Base-by-base conservation (phyloP, 2,329 filamentous ascomycete species). In the Penicillium vulpinum region DNA sequence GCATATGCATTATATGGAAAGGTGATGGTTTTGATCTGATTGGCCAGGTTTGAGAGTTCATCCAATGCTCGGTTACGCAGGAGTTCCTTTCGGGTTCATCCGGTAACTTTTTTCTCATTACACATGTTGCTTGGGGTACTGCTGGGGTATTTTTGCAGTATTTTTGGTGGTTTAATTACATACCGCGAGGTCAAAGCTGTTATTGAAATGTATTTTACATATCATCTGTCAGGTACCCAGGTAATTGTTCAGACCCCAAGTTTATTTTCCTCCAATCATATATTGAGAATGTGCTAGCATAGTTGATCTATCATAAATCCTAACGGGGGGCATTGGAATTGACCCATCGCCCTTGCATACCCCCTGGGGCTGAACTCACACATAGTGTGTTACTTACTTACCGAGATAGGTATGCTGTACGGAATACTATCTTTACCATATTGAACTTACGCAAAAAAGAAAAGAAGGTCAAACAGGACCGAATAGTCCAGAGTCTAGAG, bases 1-100 rank as follows among this genome's bases (percentile, higher is more conserved):
- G 56, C 44, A 54, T 38, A 29, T 57, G 28, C 38, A 43, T n/a
- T 28, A 35, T 18, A 28, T n/a, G n/a, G n/a, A n/a, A n/a, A n/a
- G n/a, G n/a, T n/a, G n/a, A n/a, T n/a, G n/a, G n/a, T n/a, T n/a
- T n/a, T 11, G 11, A 11, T 15, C 5, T 52, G 10, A 63, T 62
- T 61, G 62, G 62, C 9, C 11, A 63, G 18, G 60, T 62, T 63
- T 21, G 54, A 44, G 45, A 16, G 21, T n/a, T 41, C 24, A 3
- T 49, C n/a, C 21, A 21, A 24, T 43, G 3, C 11, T 51, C 18
- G 7, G 11, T 26, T 22, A 35, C n/a, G n/a, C n/a, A n/a, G n/a
- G n/a, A 26, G 28, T 33, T 31, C 21, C 35, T 21, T 29, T 45
- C 6, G 13, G 28, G 28, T 44, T 38, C 33, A 11, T 41, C 41